Conservation (phyloP, 2,329 filamentous ascomycete species). For the Alternaria brassicae region DNA sequence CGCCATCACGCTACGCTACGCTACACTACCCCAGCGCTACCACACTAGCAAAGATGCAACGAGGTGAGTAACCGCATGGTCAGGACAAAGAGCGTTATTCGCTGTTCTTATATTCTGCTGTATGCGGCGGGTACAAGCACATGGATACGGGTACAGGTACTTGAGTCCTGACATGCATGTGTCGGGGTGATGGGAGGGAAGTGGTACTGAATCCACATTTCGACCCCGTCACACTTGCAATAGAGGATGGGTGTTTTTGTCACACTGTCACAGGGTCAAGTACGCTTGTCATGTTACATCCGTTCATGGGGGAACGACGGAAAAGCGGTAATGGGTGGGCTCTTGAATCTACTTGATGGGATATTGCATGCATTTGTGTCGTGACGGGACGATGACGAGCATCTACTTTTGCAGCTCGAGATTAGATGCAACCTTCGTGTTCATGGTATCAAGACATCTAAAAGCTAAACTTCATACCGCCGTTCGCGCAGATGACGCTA, state of each 20-base stretch:
- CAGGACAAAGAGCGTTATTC: background rate
- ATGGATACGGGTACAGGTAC: background rate
- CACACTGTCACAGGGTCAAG: background rate
- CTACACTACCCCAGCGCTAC: background rate
- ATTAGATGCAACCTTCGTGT: too few species aligned
- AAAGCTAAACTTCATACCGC: constrained; percentile 65
- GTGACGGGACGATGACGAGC: too few species aligned
- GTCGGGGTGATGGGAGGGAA: too few species aligned
- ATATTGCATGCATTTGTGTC: too few species aligned
- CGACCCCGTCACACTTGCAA: background rate
- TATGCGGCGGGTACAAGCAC: background rate
- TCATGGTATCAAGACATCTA: constrained; percentile 8
- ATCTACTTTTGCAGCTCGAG: too few species aligned
- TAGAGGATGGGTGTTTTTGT: background rate
- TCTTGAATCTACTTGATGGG: too few species aligned
- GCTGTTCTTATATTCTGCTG: background rate
- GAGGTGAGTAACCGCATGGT: background rate
- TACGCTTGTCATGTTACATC: background rate
- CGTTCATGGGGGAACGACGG: background rate
- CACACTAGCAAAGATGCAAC: accelerated
- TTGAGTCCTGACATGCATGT: too few species aligned
- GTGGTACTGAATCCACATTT: background rate
- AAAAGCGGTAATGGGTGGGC: background rate
- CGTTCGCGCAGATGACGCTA: constrained; percentile 80
- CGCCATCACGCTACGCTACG: too few species aligned